Evolutionary conservation across 2,329 filamentous ascomycete genomes (phyloP).

Genomic region (Aspergillus sergii): DNA sequence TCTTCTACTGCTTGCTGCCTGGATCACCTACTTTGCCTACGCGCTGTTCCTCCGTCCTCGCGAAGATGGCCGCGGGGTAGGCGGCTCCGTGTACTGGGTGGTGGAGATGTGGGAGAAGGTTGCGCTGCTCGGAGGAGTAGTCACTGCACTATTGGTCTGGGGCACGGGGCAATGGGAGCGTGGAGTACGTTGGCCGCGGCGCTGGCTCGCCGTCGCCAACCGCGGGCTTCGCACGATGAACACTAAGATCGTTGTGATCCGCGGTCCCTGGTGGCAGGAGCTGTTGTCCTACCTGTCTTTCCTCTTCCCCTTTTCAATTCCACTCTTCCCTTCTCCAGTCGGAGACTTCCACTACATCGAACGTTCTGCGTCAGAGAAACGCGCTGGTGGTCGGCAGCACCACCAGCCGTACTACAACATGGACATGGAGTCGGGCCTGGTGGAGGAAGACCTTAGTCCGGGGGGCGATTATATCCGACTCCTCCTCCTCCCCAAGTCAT

Average conservation of each 20-base stretch:
- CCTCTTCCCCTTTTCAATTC: constrained; percentile 72
- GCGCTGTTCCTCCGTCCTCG: constrained; percentile 92
- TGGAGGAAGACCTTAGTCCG: constrained; percentile 86
- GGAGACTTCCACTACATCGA: constrained; percentile 80
- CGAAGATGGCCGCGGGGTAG: constrained; percentile 87
- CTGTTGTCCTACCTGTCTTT: constrained; percentile 72
- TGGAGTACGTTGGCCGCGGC: constrained; percentile 88
- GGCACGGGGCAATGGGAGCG: constrained; percentile 95
- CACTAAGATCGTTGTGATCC: constrained; percentile 89
- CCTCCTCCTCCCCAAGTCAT: constrained; percentile 87
- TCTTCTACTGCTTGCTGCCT: constrained; percentile 73
- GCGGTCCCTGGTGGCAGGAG: constrained; percentile 80
- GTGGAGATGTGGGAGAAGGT: constrained; percentile 89
- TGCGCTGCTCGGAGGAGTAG: constrained; percentile 85
- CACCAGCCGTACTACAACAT: constrained; percentile 54
- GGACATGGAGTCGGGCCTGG: constrained; percentile 62
- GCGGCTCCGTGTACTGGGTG: constrained; percentile 95
- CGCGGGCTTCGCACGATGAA: constrained; percentile 90
- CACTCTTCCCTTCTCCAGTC: constrained; percentile 64
- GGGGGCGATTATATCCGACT: constrained; percentile 93
- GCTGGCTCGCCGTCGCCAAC: constrained; percentile 89
- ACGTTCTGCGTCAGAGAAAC: constrained; percentile 48
- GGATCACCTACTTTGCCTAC: constrained; percentile 85
- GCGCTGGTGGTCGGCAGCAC: constrained; percentile 37
- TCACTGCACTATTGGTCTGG: constrained; percentile 87